A percentile compares a stretch with the other conserved stretches of the same genome.
Evolutionary conservation across 164 flowering plant species (phyloP).

Genomic region (Aristolochia contorta): DNA sequence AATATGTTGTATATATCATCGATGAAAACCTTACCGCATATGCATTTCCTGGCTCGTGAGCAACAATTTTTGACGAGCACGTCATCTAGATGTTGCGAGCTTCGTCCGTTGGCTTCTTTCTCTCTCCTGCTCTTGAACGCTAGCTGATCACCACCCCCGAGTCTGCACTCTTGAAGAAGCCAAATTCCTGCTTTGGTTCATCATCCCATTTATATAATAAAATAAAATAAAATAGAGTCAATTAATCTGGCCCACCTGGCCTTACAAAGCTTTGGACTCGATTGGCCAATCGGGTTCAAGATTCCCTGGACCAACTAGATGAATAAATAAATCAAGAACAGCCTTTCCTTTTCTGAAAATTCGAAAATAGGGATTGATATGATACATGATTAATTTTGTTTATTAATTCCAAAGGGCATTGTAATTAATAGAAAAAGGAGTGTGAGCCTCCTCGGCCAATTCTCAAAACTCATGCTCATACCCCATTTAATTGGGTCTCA

Average conservation of each 20-base stretch:
- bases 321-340: too few relatives aligned
- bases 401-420: too few relatives aligned
- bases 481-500: too few relatives aligned
- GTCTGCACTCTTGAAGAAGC: neutral
- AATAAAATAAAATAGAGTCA: neutral
- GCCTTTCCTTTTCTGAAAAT: too few relatives aligned
- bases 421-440: too few relatives aligned
- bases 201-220: neutral
- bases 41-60: neutral
- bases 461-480: too few relatives aligned
- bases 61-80: slow-evolving; percentile 1
- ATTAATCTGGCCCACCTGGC: neutral
- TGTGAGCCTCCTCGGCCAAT: too few relatives aligned
- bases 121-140: neutral
- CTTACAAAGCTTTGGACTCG: neutral
- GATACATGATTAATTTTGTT: too few relatives aligned
- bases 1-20: slow-evolving; percentile 12
- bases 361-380: too few relatives aligned
- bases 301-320: too few relatives aligned
- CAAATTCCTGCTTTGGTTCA: neutral
- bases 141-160: neutral
- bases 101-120: neutral
- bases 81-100: neutral
- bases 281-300: too few relatives aligned
- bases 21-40: slow-evolving; percentile 20